phyloP scores from a whole-genome alignment of 75 land plant species.

The Pinus taeda region DNA sequence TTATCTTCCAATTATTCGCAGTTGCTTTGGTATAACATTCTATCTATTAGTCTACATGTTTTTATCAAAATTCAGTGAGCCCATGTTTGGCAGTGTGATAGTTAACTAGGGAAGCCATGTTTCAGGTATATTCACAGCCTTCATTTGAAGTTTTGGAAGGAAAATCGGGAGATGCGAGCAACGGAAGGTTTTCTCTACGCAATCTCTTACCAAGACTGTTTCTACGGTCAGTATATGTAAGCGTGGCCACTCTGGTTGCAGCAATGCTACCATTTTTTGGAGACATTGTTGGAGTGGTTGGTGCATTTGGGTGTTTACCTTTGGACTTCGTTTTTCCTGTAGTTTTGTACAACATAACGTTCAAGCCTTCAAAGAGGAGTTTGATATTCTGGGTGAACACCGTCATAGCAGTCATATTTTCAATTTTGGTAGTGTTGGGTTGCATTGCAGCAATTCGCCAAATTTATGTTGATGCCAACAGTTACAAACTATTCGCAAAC shows the following conservation, averaged over 20 bases:
- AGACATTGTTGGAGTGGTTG: slow-evolving; percentile 67
- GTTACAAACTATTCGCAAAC: slow-evolving; percentile 59
- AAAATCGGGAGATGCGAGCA: slow-evolving; percentile 31
- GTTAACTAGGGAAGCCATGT: not conserved
- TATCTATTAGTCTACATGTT: too few relatives aligned
- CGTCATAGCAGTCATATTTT: slow-evolving; percentile 37
- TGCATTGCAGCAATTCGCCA: slow-evolving; percentile 56
- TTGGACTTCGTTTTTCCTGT: slow-evolving; percentile 70
- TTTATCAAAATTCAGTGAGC: not conserved
- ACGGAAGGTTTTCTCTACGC: slow-evolving; percentile 41
- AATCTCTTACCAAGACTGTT: slow-evolving; percentile 60
- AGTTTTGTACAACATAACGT: slow-evolving; percentile 56
- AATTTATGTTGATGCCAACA: slow-evolving; percentile 59
- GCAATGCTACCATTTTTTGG: slow-evolving; percentile 93
- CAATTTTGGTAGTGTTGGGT: slow-evolving; percentile 33
- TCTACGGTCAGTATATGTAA: slow-evolving; percentile 33
- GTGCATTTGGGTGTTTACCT: slow-evolving; percentile 27
- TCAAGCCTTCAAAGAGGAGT: slow-evolving; percentile 40
- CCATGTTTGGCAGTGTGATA: not conserved
- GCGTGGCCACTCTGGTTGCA: slow-evolving; percentile 43
- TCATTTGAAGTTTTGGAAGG: slow-evolving; percentile 64
- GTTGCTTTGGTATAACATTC: too few relatives aligned
- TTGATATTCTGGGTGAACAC: slow-evolving; percentile 48
- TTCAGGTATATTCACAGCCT: slow-evolving; percentile 77
- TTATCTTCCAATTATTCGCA: too few relatives aligned